Evolutionary conservation across 2,329 filamentous ascomycete genomes (phyloP), one percentile per base, ranked within the genome.

Genomic region (Parafenestella ontariensis): DNA sequence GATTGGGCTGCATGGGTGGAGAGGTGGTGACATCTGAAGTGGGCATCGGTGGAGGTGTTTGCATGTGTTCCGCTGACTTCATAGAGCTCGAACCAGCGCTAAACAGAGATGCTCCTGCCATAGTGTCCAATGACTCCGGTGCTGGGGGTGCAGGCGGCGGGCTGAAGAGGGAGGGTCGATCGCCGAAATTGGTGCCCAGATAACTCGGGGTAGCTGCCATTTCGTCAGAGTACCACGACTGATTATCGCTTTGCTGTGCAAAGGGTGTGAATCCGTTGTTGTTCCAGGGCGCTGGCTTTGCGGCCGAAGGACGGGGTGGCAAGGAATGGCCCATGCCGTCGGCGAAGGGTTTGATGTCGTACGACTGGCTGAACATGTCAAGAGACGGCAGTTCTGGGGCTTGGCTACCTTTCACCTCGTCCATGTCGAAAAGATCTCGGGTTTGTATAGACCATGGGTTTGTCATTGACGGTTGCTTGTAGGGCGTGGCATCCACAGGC

Each of bases 21-120:
- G 55, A 50, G 6, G 33, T 42, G 15, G 37, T 44, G 1, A 39
- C 42, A 20, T 68, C 59, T 15, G 50, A 47, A 8, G 48, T 42
- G 1, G 52, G 46, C 28, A 61, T 57, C 11, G 54, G 50, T 33
- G 65, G 63, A 28, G 66, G 62, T 13, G 66, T 66, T 37, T 64
- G 64, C 2, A 66, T 57, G 24, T 56, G 55, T 29, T 55, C 49
- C 21, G 52, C 58, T 26, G 48, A 42, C 23, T 41, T 36, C 5
- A 34, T 1, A 6, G 40, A 11, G 24, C 39, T 23, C 13, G 51
- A 41, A 24, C 26, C 28, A 13, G 28, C 15, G 29, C 40, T 17
- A 23, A 52, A 46, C 18, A n/a, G n/a, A n/a, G n/a, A 37, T 33
- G 29, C 17, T 15, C 17, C 10, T 33, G 9, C 26, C 10, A 21